Evolutionary conservation across 2,329 filamentous ascomycete genomes (phyloP).

Genomic region (Pezicula radicicola): DNA sequence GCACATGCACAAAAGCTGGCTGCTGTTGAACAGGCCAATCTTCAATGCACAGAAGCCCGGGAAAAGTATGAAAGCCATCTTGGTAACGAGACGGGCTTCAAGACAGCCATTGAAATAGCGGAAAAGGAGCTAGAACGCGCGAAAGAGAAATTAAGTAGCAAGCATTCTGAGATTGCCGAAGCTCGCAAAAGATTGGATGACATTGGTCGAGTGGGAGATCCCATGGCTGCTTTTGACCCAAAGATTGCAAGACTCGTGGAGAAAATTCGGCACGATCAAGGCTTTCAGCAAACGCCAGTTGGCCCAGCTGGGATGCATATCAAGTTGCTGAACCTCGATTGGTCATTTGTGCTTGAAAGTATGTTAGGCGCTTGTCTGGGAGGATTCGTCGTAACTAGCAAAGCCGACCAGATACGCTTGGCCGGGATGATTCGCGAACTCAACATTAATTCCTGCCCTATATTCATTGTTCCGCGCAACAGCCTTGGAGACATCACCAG

Average conservation of each 20-base stretch:
- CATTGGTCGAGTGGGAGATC: slow-evolving; percentile 55
- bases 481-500: slow-evolving; percentile 51
- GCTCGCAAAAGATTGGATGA: slow-evolving; percentile 47
- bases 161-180: slow-evolving; percentile 51
- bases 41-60: slow-evolving; percentile 42
- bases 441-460: slow-evolving; percentile 44
- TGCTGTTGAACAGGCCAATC: slow-evolving; percentile 57
- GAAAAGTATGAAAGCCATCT: slow-evolving; percentile 38
- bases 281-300: slow-evolving; percentile 71
- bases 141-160: slow-evolving; percentile 29
- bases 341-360: slow-evolving; percentile 80
- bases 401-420: slow-evolving; percentile 70
- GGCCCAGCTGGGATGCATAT: slow-evolving; percentile 82
- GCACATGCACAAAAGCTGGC: slow-evolving; percentile 59
- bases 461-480: slow-evolving; percentile 61
- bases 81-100: slow-evolving; percentile 31
- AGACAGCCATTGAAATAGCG: slow-evolving; percentile 30
- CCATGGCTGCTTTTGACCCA: slow-evolving; percentile 61
- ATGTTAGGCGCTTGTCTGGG: slow-evolving; percentile 67
- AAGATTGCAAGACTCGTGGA: slow-evolving; percentile 62
- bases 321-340: slow-evolving; percentile 72
- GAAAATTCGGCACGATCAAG: slow-evolving; percentile 65
- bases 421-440: slow-evolving; percentile 59
- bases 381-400: slow-evolving; percentile 78
- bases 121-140: slow-evolving; percentile 29